Evolutionary conservation across 495 filamentous ascomycete genomes (phyloP).

Genomic region (Parmelia sp.): DNA sequence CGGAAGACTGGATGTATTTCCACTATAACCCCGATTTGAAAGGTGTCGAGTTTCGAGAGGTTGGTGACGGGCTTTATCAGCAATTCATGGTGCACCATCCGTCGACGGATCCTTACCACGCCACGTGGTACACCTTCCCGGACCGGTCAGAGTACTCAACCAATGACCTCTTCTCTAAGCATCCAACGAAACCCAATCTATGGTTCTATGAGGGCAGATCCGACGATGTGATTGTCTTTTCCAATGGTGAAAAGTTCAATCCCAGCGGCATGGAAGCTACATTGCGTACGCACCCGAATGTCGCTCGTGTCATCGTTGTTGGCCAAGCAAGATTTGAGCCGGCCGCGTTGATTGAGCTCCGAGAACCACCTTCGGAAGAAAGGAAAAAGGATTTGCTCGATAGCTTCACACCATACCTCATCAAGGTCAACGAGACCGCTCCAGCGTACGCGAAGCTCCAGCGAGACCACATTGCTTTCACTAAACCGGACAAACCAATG

Average conservation of each 20-base stretch:
- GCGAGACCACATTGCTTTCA: constrained; percentile 20
- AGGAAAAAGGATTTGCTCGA: constrained; percentile 26
- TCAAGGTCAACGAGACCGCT: constrained; percentile 26
- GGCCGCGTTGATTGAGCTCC: constrained; percentile 29
- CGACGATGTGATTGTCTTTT: constrained; percentile 60
- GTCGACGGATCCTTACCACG: constrained; percentile 21
- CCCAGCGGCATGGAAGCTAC: constrained; percentile 47
- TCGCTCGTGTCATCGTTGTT: constrained; percentile 42
- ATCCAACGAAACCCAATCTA: constrained; percentile 41
- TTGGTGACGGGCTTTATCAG: constrained; percentile 40
- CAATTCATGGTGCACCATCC: constrained; percentile 43
- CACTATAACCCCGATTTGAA: constrained; percentile 37
- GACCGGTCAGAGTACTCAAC: constrained; percentile 43
- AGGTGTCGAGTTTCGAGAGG: constrained; percentile 39
- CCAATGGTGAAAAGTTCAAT: constrained; percentile 59
- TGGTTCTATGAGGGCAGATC: constrained; percentile 49
- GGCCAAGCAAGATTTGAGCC: constrained; percentile 29
- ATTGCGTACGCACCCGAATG: constrained; percentile 37
- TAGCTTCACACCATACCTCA: constrained; percentile 28
- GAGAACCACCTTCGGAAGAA: constrained; percentile 19
- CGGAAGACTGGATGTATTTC: constrained; percentile 48
- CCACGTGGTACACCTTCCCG: constrained; percentile 32
- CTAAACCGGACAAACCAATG: constrained; percentile 3
- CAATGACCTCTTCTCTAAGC: constrained; percentile 50
- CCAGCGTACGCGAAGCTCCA: constrained; percentile 29